Evolutionary conservation across 805 yeast genomes (phyloP), one percentile per base, ranked within the genome.

Genomic region (Wickerhamomyces chambardii): DNA sequence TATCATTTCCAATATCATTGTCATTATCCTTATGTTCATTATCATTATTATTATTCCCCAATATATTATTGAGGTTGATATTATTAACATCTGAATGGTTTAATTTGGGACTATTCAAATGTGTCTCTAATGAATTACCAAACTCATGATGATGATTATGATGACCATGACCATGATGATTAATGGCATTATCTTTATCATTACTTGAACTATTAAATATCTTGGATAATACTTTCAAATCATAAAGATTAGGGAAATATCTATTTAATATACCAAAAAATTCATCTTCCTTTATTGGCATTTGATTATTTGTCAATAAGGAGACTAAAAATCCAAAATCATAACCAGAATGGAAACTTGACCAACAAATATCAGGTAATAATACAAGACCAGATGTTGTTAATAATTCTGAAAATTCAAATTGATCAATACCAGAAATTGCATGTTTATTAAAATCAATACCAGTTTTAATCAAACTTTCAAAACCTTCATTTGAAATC

Each of bases 291-390:
- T 79, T 83, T 21, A 71, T 72, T 1, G 97, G 97, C 68, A 90
- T 81, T 33, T 68, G 61, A 33, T 75, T 72, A 57, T 85, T 84
- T 47, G 80, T 75, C 52, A 90, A 65, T 44, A 86, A 66, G 33
- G 94, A 76, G 14, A 87, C 62, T 40, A 92, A 64, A 56, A 89
- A 89, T 2, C 97, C 98, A 53, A 89, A 73, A 56, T 92, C 98
- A 58, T 92, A 92, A 11, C 97, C 98, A 2, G 78, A 79, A 56
- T 92, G 97, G 61, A 82, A 92, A 41, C 95, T 81, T 35, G 86
- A 68, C 98, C 98, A 92, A 35, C 79, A 76, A 31, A 85, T 73
- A 28, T 58, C 50, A 15, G 56, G 46, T 46, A 84, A 78, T 47
- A 92, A 63, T 27, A 89, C 72, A 43, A 92, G 64, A 0, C 98